phyloP scores from a whole-genome alignment of 2,329 filamentous ascomycete species.

The Pseudogymnoascus sp. region DNA sequence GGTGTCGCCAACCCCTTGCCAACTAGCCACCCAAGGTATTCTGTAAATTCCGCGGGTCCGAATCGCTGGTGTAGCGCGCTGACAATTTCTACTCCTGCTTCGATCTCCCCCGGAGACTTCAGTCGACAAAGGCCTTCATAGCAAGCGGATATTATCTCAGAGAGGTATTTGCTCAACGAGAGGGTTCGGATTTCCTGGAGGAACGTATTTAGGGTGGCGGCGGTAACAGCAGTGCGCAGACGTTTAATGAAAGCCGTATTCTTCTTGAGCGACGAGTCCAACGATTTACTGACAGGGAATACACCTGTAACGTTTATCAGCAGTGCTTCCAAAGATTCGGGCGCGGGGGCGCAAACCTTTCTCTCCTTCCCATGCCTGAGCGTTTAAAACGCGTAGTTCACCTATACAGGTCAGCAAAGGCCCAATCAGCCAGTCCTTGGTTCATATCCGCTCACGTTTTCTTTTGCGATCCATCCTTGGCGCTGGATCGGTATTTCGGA shows the following conservation, averaged over 20 bases:
- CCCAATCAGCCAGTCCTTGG: neutral
- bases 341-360: slow-evolving; percentile 50
- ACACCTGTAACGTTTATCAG: slow-evolving; percentile 49
- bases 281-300: slow-evolving; percentile 65
- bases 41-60: slow-evolving; percentile 81
- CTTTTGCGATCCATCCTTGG: slow-evolving; percentile 55
- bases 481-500: slow-evolving; percentile 17
- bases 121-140: slow-evolving; percentile 90
- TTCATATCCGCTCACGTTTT: slow-evolving; percentile 43
- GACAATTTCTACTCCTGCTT: slow-evolving; percentile 84
- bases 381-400: slow-evolving; percentile 83
- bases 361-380: slow-evolving; percentile 80
- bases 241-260: slow-evolving; percentile 98
- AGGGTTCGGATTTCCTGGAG: slow-evolving; percentile 82
- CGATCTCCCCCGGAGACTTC: slow-evolving; percentile 84
- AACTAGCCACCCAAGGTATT: slow-evolving; percentile 84
- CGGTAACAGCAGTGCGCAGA: slow-evolving; percentile 78
- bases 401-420: slow-evolving; percentile 43
- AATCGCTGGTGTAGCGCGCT: slow-evolving; percentile 95
- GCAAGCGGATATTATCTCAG: slow-evolving; percentile 91
- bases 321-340: slow-evolving; percentile 11
- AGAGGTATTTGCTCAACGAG: slow-evolving; percentile 92
- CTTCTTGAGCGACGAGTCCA: slow-evolving; percentile 95
- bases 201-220: slow-evolving; percentile 73
- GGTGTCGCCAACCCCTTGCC: slow-evolving; percentile 86